Conservation (phyloP, 2,329 filamentous ascomycete genomes). For the Hymenoscyphus scutula region DNA sequence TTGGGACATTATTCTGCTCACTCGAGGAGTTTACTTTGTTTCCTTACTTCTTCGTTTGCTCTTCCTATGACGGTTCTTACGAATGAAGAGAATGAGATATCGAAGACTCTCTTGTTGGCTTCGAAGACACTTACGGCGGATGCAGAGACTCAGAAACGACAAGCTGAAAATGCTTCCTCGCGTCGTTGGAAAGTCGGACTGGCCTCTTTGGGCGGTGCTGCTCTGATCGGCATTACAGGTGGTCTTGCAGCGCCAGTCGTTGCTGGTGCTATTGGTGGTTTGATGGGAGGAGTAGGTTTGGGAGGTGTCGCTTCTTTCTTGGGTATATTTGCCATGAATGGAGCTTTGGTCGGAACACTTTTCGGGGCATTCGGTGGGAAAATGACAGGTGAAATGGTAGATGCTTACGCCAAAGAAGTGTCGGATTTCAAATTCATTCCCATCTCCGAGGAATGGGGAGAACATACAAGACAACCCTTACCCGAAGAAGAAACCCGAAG, state of each 20-base stretch:
- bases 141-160: constrained; percentile 69
- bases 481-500: constrained; percentile 44
- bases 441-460: constrained; percentile 47
- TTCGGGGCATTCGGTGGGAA: constrained; percentile 88
- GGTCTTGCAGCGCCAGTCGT: constrained; percentile 87
- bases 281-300: constrained; percentile 82
- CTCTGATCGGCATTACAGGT: constrained; percentile 86
- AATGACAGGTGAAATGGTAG: constrained; percentile 78
- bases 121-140: constrained; percentile 69
- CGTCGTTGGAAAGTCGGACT: constrained; percentile 87
- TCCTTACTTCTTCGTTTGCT: constrained; percentile 65
- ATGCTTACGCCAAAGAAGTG: constrained; percentile 82
- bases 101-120: constrained; percentile 69
- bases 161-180: constrained; percentile 64
- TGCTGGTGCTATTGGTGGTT: constrained; percentile 77
- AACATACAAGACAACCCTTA: constrained; percentile 27
- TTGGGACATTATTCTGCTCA: constrained; percentile 73
- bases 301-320: constrained; percentile 84
- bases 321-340: constrained; percentile 81
- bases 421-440: constrained; percentile 80
- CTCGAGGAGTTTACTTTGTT: constrained; percentile 66
- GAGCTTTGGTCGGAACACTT: constrained; percentile 78
- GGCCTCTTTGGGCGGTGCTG: constrained; percentile 81
- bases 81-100: constrained; percentile 71
- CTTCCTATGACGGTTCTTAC: constrained; percentile 62